These are phyloP conservation scores for Sclerospora graminicola DNA, from an alignment of 352 stramenopile genomes.

Conservation along the genomic window DNA sequence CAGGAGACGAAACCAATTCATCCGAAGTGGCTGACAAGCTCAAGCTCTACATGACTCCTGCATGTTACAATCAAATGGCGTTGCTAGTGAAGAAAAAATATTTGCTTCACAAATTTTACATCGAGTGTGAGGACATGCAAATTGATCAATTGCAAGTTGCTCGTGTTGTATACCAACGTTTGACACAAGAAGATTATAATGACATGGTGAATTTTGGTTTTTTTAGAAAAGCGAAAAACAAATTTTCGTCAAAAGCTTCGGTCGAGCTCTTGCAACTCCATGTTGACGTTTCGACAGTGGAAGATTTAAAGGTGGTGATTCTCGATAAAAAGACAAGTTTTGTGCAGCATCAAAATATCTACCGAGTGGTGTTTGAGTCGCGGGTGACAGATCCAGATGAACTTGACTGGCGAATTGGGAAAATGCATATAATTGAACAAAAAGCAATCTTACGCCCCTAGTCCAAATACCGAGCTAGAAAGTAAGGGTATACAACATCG, in stretches of 20 bases:
- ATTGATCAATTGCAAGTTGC: constrained; percentile 28
- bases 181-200: constrained; percentile 30
- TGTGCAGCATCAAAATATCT: constrained; percentile 27
- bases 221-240: not conserved
- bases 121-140: constrained; percentile 29
- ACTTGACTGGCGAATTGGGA: constrained; percentile 53
- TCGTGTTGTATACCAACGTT: constrained; percentile 21
- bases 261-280: constrained; percentile 30
- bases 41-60: constrained; percentile 14
- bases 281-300: constrained; percentile 27
- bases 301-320: constrained; percentile 29
- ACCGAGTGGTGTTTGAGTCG: constrained; percentile 42
- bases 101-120: constrained; percentile 22
- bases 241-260: constrained; percentile 5
- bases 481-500: no score
- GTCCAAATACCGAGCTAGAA: no score
- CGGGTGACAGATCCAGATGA: constrained; percentile 40
- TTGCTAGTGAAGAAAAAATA: constrained; percentile 37
- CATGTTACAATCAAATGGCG: constrained; percentile 26
- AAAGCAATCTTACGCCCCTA: constrained; percentile 4
- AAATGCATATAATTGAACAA: constrained; percentile 17
- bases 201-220: constrained; percentile 18
- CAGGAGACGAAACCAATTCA: constrained; percentile 13
- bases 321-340: constrained; percentile 6
- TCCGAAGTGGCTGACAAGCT: constrained; percentile 14